Percentiles rank a stretch among this genome's conserved stretches.
Conservation (phyloP, 2,329 filamentous ascomycete genomes). For the Fusarium tupiense region DNA sequence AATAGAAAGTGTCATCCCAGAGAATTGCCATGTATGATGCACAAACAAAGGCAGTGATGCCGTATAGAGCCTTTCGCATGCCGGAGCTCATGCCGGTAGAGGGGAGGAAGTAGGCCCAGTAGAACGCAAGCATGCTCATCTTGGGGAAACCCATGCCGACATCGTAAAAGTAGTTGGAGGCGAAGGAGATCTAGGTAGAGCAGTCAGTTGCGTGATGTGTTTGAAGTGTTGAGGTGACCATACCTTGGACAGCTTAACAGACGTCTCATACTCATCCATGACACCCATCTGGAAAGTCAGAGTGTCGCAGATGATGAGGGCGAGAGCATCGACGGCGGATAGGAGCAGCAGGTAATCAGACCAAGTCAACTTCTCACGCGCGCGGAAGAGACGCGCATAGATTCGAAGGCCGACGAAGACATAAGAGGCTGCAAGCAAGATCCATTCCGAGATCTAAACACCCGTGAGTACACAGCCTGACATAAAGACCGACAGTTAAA, state of each 20-base stretch:
- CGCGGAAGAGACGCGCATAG: slow-evolving; percentile 47
- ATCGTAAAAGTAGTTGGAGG: slow-evolving; percentile 51
- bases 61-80: slow-evolving; percentile 45
- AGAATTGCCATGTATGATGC: slow-evolving; percentile 46
- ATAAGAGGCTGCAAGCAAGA: slow-evolving; percentile 41
- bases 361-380: slow-evolving; percentile 43
- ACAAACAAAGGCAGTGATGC: slow-evolving; percentile 46
- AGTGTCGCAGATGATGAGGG: slow-evolving; percentile 49
- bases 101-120: slow-evolving; percentile 48
- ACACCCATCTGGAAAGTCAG: slow-evolving; percentile 47
- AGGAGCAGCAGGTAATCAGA: slow-evolving; percentile 45
- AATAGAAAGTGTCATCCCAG: slow-evolving; percentile 50
- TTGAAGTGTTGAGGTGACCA: accelerated
- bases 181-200: slow-evolving; percentile 44
- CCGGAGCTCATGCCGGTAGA: slow-evolving; percentile 31
- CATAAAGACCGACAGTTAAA: accelerated
- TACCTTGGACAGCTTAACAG: slow-evolving; percentile 47
- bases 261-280: slow-evolving; percentile 44
- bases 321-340: slow-evolving; percentile 46
- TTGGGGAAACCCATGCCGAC: slow-evolving; percentile 51
- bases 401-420: slow-evolving; percentile 45
- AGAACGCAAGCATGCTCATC: slow-evolving; percentile 50
- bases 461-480: neutral
- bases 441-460: slow-evolving; percentile 48
- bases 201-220: neutral